Evolutionary conservation across 1,139 yeast species (phyloP).

Genomic region (Yamadazyma dendronema): DNA sequence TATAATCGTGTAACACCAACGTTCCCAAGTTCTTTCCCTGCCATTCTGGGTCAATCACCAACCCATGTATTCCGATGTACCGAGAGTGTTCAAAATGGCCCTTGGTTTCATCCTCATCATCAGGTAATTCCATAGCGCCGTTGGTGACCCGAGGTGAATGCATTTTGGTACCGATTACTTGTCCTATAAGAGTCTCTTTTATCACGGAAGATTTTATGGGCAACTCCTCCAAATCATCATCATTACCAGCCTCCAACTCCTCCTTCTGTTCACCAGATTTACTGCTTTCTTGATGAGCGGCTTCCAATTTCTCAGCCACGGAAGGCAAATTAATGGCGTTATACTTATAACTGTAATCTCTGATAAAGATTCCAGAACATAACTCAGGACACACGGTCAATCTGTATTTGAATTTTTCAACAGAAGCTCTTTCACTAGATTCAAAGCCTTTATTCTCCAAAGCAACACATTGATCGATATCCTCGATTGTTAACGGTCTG

Average conservation of each 20-base stretch:
- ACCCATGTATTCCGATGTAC: constrained; percentile 77
- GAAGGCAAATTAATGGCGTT: constrained; percentile 46
- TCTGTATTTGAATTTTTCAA: constrained; percentile 65
- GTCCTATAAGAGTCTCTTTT: constrained; percentile 75
- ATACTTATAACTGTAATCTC: constrained; percentile 55
- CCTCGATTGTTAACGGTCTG: constrained; percentile 76
- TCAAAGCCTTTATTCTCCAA: constrained; percentile 69
- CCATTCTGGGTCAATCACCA: constrained; percentile 76
- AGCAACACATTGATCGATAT: constrained; percentile 56
- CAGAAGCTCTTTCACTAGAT: constrained; percentile 62
- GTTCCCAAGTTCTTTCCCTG: constrained; percentile 83
- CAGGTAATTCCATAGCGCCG: constrained; percentile 65
- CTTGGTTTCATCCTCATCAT: constrained; percentile 31
- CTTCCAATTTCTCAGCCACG: constrained; percentile 35
- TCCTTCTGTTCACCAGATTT: constrained; percentile 15
- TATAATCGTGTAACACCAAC: constrained; percentile 78
- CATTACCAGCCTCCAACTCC: constrained; percentile 23
- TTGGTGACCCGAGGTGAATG: constrained; percentile 52
- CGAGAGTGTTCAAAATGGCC: constrained; percentile 80
- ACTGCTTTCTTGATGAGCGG: constrained; percentile 20
- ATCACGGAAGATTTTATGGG: constrained; percentile 52
- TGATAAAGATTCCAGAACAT: constrained; percentile 79
- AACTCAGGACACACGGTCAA: constrained; percentile 84
- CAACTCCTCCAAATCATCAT: constrained; percentile 34
- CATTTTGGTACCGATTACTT: constrained; percentile 80